Evolutionary conservation across 495 filamentous ascomycete species (phyloP).

Genomic region (Xylaria nigripes): DNA sequence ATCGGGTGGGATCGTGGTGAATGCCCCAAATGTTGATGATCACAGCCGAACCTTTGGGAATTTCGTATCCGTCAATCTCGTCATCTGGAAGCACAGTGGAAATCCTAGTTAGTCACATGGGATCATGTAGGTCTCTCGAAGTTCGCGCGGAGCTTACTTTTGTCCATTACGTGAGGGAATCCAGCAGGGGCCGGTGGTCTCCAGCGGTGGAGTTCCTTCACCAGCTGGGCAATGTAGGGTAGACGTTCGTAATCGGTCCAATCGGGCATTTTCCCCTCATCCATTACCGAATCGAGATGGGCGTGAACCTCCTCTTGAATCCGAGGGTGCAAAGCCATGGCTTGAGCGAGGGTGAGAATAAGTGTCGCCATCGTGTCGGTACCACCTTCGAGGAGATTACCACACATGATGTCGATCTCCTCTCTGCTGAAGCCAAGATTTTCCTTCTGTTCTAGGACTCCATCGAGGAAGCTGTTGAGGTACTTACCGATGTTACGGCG

Average conservation of each 20-base stretch:
- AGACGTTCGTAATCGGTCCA: slow-evolving; percentile 1
- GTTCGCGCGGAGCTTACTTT: neutral
- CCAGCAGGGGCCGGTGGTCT: neutral
- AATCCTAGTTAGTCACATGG: neutral
- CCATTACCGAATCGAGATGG: neutral
- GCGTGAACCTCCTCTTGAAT: neutral
- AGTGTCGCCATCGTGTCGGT: slow-evolving; percentile 2
- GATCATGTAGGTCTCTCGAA: too few species aligned
- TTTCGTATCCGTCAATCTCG: neutral
- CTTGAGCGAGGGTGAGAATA: neutral
- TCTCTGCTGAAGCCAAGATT: neutral
- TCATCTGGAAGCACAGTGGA: neutral
- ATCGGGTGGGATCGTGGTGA: neutral
- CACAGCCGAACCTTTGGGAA: neutral
- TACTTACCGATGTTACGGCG: neutral
- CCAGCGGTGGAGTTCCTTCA: slow-evolving; percentile 1
- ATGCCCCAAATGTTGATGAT: slow-evolving; percentile 4
- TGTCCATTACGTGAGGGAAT: neutral
- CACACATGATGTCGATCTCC: slow-evolving; percentile 1
- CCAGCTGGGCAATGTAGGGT: neutral
- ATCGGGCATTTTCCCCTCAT: neutral
- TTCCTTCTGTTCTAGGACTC: neutral
- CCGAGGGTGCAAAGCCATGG: neutral
- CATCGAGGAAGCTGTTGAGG: neutral
- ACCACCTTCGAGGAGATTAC: neutral